A percentile compares a stretch with the other conserved stretches of the same genome.
Conservation (phyloP, 75 land plant genomes). For the Cryptomeria japonica region DNA sequence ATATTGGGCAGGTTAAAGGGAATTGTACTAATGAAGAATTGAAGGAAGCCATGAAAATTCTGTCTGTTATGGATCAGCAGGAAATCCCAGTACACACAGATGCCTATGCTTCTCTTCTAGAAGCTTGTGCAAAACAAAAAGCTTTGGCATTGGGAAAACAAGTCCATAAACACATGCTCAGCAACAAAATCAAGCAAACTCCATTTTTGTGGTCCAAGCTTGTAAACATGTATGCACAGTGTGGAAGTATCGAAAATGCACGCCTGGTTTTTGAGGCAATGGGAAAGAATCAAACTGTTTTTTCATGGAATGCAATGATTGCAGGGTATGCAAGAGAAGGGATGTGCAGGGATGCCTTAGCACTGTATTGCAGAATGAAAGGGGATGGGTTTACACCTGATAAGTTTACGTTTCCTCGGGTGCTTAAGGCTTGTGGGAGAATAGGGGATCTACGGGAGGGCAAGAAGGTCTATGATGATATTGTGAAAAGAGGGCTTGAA, state of each 20-base stretch:
- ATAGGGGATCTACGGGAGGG: constrained; percentile 11
- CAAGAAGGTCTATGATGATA: constrained; percentile 9
- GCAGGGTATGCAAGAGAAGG: constrained; percentile 21
- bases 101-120: constrained; percentile 1
- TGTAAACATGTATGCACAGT: constrained; percentile 22
- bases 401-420: constrained; percentile 13
- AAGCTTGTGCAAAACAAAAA: constrained; percentile 16
- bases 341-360: not conserved
- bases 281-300: constrained; percentile 17
- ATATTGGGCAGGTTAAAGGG: not conserved
- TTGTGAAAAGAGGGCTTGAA: constrained; percentile 15
- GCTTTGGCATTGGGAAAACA: constrained; percentile 13
- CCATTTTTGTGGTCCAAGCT: constrained; percentile 13
- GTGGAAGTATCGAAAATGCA: constrained; percentile 19
- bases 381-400: constrained; percentile 6
- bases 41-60: constrained; percentile 6
- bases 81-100: not conserved
- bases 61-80: not conserved
- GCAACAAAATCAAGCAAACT: constrained; percentile 6
- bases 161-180: constrained; percentile 18
- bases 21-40: not conserved
- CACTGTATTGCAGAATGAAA: constrained; percentile 1
- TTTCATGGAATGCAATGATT: constrained; percentile 31
- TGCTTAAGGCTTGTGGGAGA: constrained; percentile 17
- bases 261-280: constrained; percentile 16